Evolutionary conservation across 2,329 filamentous ascomycete species (phyloP), one percentile per base, ranked within the genome.

Genomic region (Purpureocillium lavendulum): DNA sequence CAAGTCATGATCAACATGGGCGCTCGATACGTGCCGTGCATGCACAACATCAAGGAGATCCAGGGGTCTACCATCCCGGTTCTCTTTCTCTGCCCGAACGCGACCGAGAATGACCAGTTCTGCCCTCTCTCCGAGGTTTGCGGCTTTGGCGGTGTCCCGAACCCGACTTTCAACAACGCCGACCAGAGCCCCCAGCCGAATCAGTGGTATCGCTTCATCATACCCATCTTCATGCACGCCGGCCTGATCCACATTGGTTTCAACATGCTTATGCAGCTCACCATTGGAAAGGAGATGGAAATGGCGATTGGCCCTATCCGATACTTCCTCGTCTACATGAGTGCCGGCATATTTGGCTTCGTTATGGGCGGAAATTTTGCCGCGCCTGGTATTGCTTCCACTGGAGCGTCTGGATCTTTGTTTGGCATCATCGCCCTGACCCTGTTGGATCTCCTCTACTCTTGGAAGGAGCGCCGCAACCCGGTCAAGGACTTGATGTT

Each of bases 1-100:
- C 87, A 87, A 50, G 79, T 97, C 17, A 77, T 94, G 52, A 95
- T 97, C 67, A 94, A 94, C 61, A 95, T 98, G 87, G 92, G 92
- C 42, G 87, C 89, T 31, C 82, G 92, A 45, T 98, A 86, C 57
- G 78, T 84, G 3, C 87, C 89, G 7, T 98, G 92, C 62, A 98
- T 98, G 92, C 89, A 90, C 67, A 87, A 85, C 50, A 74, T 85
- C 47, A 59, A 75, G 33, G 73, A 70, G 35, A 70, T 89, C 29
- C 81, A 82, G 53, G 69, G 77, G 41, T 65, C 64, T 7, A 53
- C 55, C 4, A 50, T 55, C 2, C 49, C 55, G 4, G 71, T 82
- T 39, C 58, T 55, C 21, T 95, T 87, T 74, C 81, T 82, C 4
- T 97, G 92, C 60, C 90, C 92, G 2, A 87, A 87, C 53, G 75